Evolutionary conservation across 1,284 basidiomycete species (phyloP).

Genomic region (Tilletia caries): DNA sequence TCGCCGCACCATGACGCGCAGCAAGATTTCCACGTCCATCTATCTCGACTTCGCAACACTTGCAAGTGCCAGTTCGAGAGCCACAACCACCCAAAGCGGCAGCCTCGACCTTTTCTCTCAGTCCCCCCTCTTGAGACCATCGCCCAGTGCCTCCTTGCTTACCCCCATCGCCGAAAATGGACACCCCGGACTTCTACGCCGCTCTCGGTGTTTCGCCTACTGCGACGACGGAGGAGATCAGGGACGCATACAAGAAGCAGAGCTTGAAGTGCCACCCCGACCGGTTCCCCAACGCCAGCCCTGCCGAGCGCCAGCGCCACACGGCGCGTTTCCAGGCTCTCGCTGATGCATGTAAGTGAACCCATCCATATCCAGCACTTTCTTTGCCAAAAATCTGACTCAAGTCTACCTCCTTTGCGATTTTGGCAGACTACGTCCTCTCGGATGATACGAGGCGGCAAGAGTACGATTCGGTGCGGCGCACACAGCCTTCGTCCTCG

Average conservation of each 20-base stretch:
- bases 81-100: too few relatives aligned
- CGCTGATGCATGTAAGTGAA: conserved; percentile 70
- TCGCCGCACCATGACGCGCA: too few relatives aligned
- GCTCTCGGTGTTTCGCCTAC: conserved; percentile 58
- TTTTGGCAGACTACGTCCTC: conserved; percentile 70
- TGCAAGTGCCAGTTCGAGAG: too few relatives aligned
- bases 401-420: not conserved
- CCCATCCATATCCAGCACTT: too few relatives aligned
- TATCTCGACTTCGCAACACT: too few relatives aligned
- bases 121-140: too few relatives aligned
- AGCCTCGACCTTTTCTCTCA: too few relatives aligned
- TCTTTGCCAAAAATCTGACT: too few relatives aligned
- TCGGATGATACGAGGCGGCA: conserved; percentile 71
- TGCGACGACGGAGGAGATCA: conserved; percentile 70
- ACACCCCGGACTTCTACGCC: conserved; percentile 42
- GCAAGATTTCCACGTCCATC: too few relatives aligned
- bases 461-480: conserved; percentile 63
- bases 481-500: conserved; percentile 23
- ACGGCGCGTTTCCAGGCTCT: conserved; percentile 60
- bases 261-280: conserved; percentile 80
- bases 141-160: too few relatives aligned
- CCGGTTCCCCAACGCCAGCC: conserved; percentile 70
- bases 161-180: not conserved
- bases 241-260: conserved; percentile 76
- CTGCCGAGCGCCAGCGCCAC: conserved; percentile 66